These are phyloP conservation scores for Pestalotiopsis sp. DNA, from an alignment of 2,329 filamentous ascomycete species.

Conservation along the genomic window DNA sequence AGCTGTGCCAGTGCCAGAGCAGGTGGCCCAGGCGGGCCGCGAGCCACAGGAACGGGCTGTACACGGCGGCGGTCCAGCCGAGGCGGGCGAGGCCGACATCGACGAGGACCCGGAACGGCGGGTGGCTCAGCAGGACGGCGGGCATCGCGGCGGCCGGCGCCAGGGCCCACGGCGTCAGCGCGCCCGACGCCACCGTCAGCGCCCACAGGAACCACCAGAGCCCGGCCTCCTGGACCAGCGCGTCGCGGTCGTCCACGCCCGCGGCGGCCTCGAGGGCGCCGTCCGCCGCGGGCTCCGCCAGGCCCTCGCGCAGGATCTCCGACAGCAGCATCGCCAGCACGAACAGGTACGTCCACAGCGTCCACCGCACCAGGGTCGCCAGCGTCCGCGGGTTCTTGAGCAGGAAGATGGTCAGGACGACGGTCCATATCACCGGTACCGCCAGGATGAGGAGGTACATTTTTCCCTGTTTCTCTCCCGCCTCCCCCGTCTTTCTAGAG, in stretches of 20 bases:
- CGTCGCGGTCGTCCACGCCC: slow-evolving; percentile 4
- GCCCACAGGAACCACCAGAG: slow-evolving; percentile 26
- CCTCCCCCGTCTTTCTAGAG: background rate
- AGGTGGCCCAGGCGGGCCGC: background rate
- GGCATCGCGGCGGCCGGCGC: slow-evolving; percentile 7
- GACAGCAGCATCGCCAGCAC: slow-evolving; percentile 22
- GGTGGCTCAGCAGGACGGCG: slow-evolving; percentile 10
- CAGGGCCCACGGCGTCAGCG: slow-evolving; percentile 9
- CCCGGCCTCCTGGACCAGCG: slow-evolving; percentile 21
- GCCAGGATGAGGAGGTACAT: slow-evolving; percentile 23
- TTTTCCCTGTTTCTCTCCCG: no score
- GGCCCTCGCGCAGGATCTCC: slow-evolving; percentile 24
- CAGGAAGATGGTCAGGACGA: slow-evolving; percentile 24
- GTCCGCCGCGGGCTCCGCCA: slow-evolving; percentile 13
- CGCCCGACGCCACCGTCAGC: slow-evolving; percentile 14
- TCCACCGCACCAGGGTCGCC: slow-evolving; percentile 24
- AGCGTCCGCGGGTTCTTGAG: slow-evolving; percentile 22
- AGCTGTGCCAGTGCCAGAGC: background rate
- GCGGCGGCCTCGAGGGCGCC: background rate
- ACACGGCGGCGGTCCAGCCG: slow-evolving; percentile 11
- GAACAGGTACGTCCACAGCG: slow-evolving; percentile 22
- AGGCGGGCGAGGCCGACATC: slow-evolving; percentile 12
- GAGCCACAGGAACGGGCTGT: slow-evolving; percentile 8
- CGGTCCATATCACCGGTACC: slow-evolving; percentile 20
- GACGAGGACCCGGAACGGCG: slow-evolving; percentile 9